Evolutionary conservation across 1,284 basidiomycete genomes (phyloP), one percentile per base, ranked within the genome.

Genomic region (Malassezia obtusa): DNA sequence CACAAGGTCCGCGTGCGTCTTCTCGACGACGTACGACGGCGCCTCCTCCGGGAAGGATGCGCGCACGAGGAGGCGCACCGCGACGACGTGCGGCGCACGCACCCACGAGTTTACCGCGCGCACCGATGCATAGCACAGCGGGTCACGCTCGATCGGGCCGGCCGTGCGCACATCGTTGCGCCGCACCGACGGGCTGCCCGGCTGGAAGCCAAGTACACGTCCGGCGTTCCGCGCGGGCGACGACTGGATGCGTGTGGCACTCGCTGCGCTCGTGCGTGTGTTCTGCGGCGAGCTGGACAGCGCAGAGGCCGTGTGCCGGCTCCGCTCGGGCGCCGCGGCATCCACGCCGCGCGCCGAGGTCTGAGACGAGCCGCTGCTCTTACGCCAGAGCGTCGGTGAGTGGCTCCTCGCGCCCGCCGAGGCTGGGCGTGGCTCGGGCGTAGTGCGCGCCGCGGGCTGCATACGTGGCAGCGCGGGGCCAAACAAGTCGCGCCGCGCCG

Each of bases 351-450:
- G 37, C 2, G 37, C 6, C 37, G 19, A 25, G 21, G 33, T 15
- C 7, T 6, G 33, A 14, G 21, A 21, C 7, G 37, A 11, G 24
- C 8, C 8, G 21, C 50, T 52, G 26, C 38, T 28, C 22, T 52
- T 52, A 22, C 44, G 43, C 50, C 50, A 52, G 4, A 52, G 32
- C 15, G 33, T 36, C 14, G 50, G 50, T n/a, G 39, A 41, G 3
- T 15, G 21, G 19, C 19, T 21, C 36, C 15, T 31, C 30, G 30
- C 11, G 11, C 10, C 30, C 11, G 30, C 11, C 30, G 30, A 3
- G 3, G 11, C 8, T 14, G 30, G 4, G 11, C 14, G 10, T 9
- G 30, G 30, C 30, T 31, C 30, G 11, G 30, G 30, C 8, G 30
- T 31, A 3, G 4, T 14, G 11, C 30, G 30, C n/a, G n/a, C n/a